phyloP scores from a whole-genome alignment of 495 filamentous ascomycete genomes.

The Penicillium canariense region DNA sequence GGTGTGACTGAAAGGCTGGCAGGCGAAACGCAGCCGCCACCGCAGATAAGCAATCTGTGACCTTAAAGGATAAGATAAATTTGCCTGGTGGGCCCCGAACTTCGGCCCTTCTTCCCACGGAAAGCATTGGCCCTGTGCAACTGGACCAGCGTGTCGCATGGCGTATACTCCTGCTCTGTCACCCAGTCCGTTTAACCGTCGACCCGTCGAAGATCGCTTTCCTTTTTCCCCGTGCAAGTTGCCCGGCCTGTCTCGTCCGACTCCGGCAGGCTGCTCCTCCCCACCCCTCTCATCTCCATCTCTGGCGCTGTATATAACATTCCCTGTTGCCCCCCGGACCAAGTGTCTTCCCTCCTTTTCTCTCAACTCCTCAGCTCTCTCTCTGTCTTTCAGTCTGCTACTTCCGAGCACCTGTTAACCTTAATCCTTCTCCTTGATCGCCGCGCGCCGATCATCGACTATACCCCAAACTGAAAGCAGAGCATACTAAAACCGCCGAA shows the following conservation, averaged over 20 bases:
- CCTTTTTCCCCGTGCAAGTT: constrained; percentile 14
- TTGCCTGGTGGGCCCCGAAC: constrained; percentile 28
- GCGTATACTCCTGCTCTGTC: too few relatives aligned
- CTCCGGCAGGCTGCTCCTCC: constrained; percentile 29
- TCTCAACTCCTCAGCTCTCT: constrained; percentile 13
- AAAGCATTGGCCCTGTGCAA: constrained; percentile 12
- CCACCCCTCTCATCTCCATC: constrained; percentile 9
- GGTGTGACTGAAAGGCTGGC: too few relatives aligned
- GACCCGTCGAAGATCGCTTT: neutral
- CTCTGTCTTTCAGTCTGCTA: constrained; percentile 1
- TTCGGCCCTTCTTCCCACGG: constrained; percentile 35
- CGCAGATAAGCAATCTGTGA: constrained; percentile 44
- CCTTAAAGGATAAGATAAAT: constrained; percentile 43
- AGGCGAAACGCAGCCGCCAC: constrained; percentile 24
- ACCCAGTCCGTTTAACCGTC: constrained; percentile 1
- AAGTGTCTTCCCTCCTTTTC: constrained; percentile 12
- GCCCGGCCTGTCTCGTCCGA: constrained; percentile 31
- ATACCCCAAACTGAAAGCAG: constrained; percentile 4
- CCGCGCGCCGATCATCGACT: constrained; percentile 8
- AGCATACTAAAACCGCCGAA: constrained; percentile 11
- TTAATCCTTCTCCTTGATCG: constrained; percentile 7
- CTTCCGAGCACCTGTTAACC: neutral
- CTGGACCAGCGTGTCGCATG: too few relatives aligned
- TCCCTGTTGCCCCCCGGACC: constrained; percentile 9
- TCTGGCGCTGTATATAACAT: constrained; percentile 18